phyloP scores from a whole-genome alignment of 805 yeast genomes.

The Saturnispora dispora region DNA sequence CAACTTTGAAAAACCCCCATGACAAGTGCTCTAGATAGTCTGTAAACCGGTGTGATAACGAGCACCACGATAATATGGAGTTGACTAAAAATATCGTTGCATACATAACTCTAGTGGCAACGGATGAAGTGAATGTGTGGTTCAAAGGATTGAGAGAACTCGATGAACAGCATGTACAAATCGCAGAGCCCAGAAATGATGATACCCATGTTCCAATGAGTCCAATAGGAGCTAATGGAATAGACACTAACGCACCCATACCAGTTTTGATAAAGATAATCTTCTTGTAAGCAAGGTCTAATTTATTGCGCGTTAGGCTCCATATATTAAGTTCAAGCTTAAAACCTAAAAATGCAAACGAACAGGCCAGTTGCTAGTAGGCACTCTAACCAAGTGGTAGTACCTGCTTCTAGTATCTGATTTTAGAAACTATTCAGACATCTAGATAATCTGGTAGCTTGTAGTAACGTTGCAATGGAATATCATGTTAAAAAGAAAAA shows the following conservation, averaged over 20 bases:
- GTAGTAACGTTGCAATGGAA: too few species aligned
- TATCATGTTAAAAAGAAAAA: too few species aligned
- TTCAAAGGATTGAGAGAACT: constrained; percentile 30
- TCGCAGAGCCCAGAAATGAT: constrained; percentile 75
- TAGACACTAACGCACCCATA: constrained; percentile 64
- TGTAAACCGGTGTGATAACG: constrained; percentile 71
- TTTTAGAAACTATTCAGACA: too few species aligned
- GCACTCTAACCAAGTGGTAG: too few species aligned
- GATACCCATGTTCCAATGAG: constrained; percentile 54
- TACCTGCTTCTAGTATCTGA: too few species aligned
- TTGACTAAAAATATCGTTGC: constrained; percentile 71
- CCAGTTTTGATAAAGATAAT: background rate
- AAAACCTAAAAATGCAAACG: background rate
- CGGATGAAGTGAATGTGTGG: constrained; percentile 49
- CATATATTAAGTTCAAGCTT: background rate
- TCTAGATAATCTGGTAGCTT: too few species aligned
- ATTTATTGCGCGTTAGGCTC: background rate
- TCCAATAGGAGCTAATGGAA: constrained; percentile 54
- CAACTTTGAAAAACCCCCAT: constrained; percentile 57
- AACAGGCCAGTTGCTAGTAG: too few species aligned
- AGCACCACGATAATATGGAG: constrained; percentile 86
- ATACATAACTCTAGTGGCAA: constrained; percentile 80
- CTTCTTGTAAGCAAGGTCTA: background rate
- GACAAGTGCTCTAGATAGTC: constrained; percentile 64
- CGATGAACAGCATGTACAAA: constrained; percentile 52